Evolutionary conservation across 805 yeast genomes (phyloP).

Genomic region (Candida rishiriensis): DNA sequence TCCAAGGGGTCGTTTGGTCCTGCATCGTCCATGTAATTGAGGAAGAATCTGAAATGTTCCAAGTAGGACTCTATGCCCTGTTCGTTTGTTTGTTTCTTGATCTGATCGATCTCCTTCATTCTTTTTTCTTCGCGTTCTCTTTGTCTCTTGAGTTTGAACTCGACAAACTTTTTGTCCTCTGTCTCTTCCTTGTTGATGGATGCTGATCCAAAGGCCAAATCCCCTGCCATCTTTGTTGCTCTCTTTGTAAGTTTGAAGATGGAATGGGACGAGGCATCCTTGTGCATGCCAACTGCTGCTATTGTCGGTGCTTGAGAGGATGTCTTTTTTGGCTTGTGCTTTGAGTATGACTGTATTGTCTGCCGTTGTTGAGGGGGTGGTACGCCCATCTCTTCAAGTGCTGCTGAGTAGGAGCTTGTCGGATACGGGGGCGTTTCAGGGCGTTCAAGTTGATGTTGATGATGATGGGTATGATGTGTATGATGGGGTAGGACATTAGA

Average conservation of each 20-base stretch:
- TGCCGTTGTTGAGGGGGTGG: not conserved
- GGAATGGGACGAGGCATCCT: constrained; percentile 7
- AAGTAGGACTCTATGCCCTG: constrained; percentile 22
- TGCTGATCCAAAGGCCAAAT: constrained; percentile 28
- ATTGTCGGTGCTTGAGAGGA: not conserved
- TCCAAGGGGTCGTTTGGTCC: constrained; percentile 28
- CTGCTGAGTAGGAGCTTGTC: not conserved
- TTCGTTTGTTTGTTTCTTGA: constrained; percentile 14
- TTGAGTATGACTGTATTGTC: not conserved
- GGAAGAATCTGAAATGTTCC: constrained; percentile 27
- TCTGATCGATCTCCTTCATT: constrained; percentile 9
- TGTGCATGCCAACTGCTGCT: constrained; percentile 8
- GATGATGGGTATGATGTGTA: not conserved
- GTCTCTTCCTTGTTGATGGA: constrained; percentile 9
- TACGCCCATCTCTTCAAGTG: not conserved
- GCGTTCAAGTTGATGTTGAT: no score
- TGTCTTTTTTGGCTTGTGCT: not conserved
- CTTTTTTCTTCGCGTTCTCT: constrained; percentile 9
- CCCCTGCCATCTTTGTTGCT: constrained; percentile 28
- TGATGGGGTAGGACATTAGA: not conserved
- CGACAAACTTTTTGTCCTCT: constrained; percentile 13
- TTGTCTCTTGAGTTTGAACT: constrained; percentile 8
- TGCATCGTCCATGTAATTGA: constrained; percentile 30
- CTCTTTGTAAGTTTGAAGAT: constrained; percentile 21
- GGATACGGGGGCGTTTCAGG: not conserved